phyloP scores from a whole-genome alignment of 495 filamentous ascomycete species.

The Chlorociboria aeruginascens region DNA sequence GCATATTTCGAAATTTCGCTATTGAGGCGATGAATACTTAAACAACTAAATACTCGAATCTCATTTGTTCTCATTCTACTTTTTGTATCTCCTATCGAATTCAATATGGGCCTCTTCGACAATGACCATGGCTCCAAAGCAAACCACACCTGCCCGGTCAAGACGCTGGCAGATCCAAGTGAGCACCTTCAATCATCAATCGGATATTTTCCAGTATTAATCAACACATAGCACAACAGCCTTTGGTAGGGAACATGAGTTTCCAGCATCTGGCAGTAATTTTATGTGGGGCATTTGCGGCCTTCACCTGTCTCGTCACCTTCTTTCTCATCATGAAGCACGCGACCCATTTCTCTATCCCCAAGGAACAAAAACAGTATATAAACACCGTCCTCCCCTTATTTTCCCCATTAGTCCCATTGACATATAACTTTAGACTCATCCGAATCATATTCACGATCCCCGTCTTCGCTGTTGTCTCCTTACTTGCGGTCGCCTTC shows the following conservation, averaged over 20 bases:
- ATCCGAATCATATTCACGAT: conserved; percentile 85
- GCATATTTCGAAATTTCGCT: no score
- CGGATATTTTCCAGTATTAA: no score
- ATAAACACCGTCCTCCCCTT: neutral
- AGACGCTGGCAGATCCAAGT: no score
- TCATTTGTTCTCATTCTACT: no score
- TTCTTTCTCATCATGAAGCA: neutral
- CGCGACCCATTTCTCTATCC: neutral
- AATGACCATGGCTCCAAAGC: no score
- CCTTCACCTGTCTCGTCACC: neutral
- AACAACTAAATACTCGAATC: no score
- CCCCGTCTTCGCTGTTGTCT: conserved; percentile 66
- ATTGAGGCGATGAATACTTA: no score
- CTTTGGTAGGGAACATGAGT: neutral
- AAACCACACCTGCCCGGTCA: no score
- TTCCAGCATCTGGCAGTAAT: neutral
- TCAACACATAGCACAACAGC: neutral
- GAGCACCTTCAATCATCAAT: no score
- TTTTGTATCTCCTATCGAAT: no score
- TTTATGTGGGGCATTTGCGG: neutral
- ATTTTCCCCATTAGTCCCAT: no score
- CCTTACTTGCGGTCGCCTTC: conserved; percentile 62
- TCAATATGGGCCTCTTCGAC: no score
- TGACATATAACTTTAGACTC: conserved; percentile 29
- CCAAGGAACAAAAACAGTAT: neutral